Percentiles rank a stretch among this genome's conserved stretches.
Conservation (phyloP, 805 yeast species). For the Yamadazyma scolyti region DNA sequence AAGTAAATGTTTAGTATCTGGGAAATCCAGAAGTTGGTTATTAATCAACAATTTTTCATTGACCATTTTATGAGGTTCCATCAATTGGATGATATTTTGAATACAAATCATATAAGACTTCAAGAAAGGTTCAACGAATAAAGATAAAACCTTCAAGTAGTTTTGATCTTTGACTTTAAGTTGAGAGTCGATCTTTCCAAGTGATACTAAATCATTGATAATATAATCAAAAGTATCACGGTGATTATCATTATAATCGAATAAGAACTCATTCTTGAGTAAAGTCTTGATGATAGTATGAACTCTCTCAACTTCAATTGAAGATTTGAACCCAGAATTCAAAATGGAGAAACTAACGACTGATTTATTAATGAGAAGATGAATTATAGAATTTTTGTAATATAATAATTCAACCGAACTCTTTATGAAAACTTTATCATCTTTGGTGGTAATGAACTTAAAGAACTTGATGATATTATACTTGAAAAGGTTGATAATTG, state of each 20-base stretch:
- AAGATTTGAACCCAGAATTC: slow-evolving; percentile 7
- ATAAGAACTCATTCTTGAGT: slow-evolving; percentile 39
- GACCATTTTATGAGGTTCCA: slow-evolving; percentile 9
- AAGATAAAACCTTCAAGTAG: slow-evolving; percentile 15
- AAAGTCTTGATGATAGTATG: slow-evolving; percentile 33
- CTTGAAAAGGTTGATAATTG: slow-evolving; percentile 14
- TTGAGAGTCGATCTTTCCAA: slow-evolving; percentile 13
- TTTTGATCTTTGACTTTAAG: slow-evolving; percentile 19
- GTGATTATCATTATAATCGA: slow-evolving; percentile 35
- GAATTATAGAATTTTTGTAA: slow-evolving; percentile 56
- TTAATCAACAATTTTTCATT: slow-evolving; percentile 21
- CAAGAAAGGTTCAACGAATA: slow-evolving; percentile 12
- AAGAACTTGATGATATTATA: slow-evolving; percentile 20
- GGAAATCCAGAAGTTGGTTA: slow-evolving; percentile 20
- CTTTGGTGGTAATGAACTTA: slow-evolving; percentile 16
- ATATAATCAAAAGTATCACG: slow-evolving; percentile 25
- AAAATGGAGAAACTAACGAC: slow-evolving; percentile 35
- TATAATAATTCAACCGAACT: slow-evolving; percentile 54
- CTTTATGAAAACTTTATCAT: slow-evolving; percentile 27
- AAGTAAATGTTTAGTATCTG: slow-evolving; percentile 30
- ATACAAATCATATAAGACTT: slow-evolving; percentile 20
- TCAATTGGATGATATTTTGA: slow-evolving; percentile 11
- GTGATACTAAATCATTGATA: slow-evolving; percentile 17
- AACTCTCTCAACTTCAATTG: slow-evolving; percentile 17
- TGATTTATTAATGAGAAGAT: slow-evolving; percentile 50